phyloP scores from a whole-genome alignment of 2,329 filamentous ascomycete genomes.

The Aspergillus ochraceoroseus region DNA sequence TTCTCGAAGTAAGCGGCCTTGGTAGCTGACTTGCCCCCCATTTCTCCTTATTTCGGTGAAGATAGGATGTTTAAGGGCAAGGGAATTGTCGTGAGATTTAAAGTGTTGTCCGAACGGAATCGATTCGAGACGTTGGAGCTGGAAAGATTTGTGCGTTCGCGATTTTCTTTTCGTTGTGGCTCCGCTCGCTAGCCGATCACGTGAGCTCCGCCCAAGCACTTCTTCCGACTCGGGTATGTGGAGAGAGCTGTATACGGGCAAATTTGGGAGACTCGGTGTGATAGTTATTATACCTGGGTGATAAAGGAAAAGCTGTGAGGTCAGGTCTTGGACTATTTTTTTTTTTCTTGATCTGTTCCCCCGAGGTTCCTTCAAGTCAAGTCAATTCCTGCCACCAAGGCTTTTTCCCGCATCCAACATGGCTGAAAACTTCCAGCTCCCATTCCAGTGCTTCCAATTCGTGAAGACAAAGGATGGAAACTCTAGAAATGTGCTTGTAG shows the following conservation, averaged over 20 bases:
- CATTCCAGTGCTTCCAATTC: conserved; percentile 60
- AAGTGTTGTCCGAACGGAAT: conserved; percentile 25
- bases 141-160: conserved; percentile 22
- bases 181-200: conserved; percentile 39
- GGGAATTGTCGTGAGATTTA: conserved; percentile 46
- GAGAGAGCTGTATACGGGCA: too few relatives aligned
- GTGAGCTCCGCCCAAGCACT: conserved; percentile 21
- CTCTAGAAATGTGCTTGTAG: conserved; percentile 56
- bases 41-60: conserved; percentile 88
- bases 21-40: conserved; percentile 94
- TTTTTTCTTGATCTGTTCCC: too few relatives aligned
- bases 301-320: too few relatives aligned
- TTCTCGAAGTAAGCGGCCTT: conserved; percentile 99
- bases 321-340: too few relatives aligned
- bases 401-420: conserved; percentile 27
- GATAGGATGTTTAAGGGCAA: conserved; percentile 98
- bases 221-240: too few relatives aligned
- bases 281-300: too few relatives aligned
- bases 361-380: too few relatives aligned
- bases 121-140: conserved; percentile 26
- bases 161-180: conserved; percentile 34
- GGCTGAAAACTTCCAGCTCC: conserved; percentile 39
- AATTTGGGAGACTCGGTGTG: too few relatives aligned
- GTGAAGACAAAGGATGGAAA: conserved; percentile 26
- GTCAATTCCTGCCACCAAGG: background rate